phyloP scores from a whole-genome alignment of 345 rosid species.

The Noccaea bulbosa region DNA sequence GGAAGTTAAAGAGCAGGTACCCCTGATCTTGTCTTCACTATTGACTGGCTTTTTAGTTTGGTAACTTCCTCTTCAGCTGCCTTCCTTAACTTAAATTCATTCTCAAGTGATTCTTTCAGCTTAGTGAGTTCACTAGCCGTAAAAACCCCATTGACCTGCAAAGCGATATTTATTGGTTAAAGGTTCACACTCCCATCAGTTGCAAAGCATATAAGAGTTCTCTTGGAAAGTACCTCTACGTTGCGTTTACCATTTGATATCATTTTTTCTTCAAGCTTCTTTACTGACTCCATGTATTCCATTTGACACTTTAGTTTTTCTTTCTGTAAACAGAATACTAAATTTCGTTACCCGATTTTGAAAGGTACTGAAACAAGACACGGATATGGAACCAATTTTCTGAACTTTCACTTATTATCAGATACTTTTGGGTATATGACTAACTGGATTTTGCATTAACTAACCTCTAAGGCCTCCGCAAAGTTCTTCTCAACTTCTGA shows the following conservation, averaged over 20 bases:
- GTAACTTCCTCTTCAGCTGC: slow-evolving; percentile 81
- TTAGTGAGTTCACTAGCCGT: slow-evolving; percentile 56
- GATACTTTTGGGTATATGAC: neutral
- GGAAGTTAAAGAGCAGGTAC: slow-evolving; percentile 50
- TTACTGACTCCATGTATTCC: slow-evolving; percentile 91
- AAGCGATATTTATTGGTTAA: slow-evolving; percentile 12
- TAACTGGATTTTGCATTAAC: slow-evolving; percentile 31
- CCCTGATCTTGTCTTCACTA: slow-evolving; percentile 58
- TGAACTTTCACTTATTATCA: neutral
- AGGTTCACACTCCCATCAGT: slow-evolving; percentile 16
- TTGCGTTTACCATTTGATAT: slow-evolving; percentile 52
- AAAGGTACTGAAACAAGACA: slow-evolving; percentile 9
- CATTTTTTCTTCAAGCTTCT: slow-evolving; percentile 91
- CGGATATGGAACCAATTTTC: slow-evolving; percentile 12
- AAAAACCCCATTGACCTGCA: slow-evolving; percentile 51
- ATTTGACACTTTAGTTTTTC: slow-evolving; percentile 83
- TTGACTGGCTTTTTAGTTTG: slow-evolving; percentile 68
- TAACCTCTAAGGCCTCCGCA: slow-evolving; percentile 86
- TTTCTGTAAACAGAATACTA: slow-evolving; percentile 54
- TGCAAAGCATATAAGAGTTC: slow-evolving; percentile 17
- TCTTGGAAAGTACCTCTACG: slow-evolving; percentile 56
- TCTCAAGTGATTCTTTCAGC: slow-evolving; percentile 61
- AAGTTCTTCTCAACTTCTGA: slow-evolving; percentile 82
- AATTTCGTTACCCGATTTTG: neutral
- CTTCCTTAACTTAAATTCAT: slow-evolving; percentile 71